phyloP scores from a whole-genome alignment of 257 asterid genomes.

The Salvia splendens region DNA sequence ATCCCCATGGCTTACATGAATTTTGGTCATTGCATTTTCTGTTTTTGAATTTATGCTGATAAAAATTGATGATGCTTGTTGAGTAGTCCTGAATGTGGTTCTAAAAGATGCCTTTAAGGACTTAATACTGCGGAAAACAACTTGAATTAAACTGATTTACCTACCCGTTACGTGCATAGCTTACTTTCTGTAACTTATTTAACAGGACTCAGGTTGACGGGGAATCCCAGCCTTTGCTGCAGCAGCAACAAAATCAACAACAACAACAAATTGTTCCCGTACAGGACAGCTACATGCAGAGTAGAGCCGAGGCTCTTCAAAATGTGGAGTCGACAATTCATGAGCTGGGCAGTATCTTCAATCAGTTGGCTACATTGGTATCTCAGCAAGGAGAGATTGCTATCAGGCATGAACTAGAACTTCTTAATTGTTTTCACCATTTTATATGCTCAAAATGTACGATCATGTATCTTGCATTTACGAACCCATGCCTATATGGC shows the following conservation, averaged over 20 bases:
- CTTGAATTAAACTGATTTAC: too few relatives aligned
- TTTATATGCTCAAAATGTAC: neutral
- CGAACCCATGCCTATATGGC: too few relatives aligned
- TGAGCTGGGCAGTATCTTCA: conserved; percentile 83
- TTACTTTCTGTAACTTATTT: conserved; percentile 25
- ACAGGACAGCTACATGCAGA: conserved; percentile 94
- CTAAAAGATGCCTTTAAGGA: neutral
- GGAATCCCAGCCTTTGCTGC: conserved; percentile 78
- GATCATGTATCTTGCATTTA: too few relatives aligned
- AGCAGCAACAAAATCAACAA: conserved; percentile 78
- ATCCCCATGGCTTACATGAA: neutral
- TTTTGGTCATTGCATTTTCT: too few relatives aligned
- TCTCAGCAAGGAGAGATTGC: conserved; percentile 97
- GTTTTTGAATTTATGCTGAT: too few relatives aligned
- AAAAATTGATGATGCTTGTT: neutral
- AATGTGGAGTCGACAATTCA: conserved; percentile 89
- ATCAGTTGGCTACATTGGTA: conserved; percentile 89
- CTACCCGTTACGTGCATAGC: neutral
- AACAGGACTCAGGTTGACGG: conserved; percentile 73
- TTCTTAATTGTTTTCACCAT: too few relatives aligned
- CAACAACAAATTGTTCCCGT: conserved; percentile 81
- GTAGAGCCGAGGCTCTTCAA: conserved; percentile 95
- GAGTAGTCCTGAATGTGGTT: conserved; percentile 6
- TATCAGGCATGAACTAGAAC: conserved; percentile 41
- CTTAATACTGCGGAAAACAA: neutral